Evolutionary conservation across 805 yeast species (phyloP).

Genomic region (Candida hungchunana): DNA sequence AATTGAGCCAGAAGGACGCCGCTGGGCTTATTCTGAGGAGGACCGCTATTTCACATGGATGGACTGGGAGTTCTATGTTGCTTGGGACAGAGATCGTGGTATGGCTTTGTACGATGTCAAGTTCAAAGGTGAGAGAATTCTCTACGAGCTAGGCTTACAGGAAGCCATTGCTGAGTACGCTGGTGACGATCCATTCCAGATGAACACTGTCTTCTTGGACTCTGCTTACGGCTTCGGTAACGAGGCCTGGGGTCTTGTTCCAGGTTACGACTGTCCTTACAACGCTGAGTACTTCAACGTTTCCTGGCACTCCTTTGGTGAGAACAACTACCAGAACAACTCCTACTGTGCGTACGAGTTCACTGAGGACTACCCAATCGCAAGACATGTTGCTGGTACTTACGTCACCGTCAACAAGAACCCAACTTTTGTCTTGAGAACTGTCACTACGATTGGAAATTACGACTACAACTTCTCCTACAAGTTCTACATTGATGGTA

Average conservation of each 20-base stretch:
- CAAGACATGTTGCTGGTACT: constrained; percentile 21
- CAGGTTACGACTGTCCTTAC: constrained; percentile 29
- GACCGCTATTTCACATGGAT: constrained; percentile 30
- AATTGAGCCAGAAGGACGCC: constrained; percentile 27
- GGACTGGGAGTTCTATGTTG: constrained; percentile 28
- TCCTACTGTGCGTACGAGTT: constrained; percentile 26
- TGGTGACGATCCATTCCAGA: constrained; percentile 30
- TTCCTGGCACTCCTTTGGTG: constrained; percentile 25
- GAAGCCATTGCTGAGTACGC: constrained; percentile 30
- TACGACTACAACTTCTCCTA: constrained; percentile 26
- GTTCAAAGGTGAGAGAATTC: constrained; percentile 29
- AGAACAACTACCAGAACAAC: constrained; percentile 24
- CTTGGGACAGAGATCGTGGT: constrained; percentile 27
- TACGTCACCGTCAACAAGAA: constrained; percentile 22
- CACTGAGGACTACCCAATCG: constrained; percentile 22
- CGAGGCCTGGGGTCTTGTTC: constrained; percentile 27
- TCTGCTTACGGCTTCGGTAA: constrained; percentile 28
- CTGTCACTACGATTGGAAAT: constrained; percentile 25
- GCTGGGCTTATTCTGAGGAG: constrained; percentile 24
- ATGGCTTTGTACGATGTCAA: constrained; percentile 24
- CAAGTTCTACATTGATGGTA: constrained; percentile 26
- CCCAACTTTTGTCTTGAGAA: constrained; percentile 25
- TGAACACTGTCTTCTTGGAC: constrained; percentile 25
- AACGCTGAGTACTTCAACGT: constrained; percentile 28
- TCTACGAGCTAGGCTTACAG: constrained; percentile 27